A percentile compares a stretch with the other conserved stretches of the same genome.
Evolutionary conservation across 371 early-diverging fungal genomes (phyloP).

Genomic region (Syncephalastrum monosporum): DNA sequence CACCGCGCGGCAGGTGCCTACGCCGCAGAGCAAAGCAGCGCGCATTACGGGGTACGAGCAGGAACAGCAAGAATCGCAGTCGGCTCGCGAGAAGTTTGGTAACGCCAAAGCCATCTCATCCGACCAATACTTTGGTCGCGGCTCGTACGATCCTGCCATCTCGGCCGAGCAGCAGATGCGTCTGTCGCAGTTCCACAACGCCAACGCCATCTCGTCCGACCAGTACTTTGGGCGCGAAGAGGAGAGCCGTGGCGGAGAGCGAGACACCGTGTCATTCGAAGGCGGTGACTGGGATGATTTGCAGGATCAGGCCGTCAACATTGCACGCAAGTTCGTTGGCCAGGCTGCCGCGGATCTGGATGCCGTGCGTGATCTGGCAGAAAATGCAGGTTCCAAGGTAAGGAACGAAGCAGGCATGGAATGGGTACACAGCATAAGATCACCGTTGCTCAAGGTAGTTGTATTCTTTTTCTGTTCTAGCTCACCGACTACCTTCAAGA

Average conservation of each 20-base stretch:
- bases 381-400: conserved; percentile 52
- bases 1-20: background rate
- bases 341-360: conserved; percentile 77
- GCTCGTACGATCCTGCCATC: conserved; percentile 61
- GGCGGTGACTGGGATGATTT: conserved; percentile 48
- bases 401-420: background rate
- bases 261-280: background rate
- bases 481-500: no score
- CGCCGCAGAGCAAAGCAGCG: background rate
- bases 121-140: conserved; percentile 89
- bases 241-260: conserved; percentile 17
- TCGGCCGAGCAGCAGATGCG: conserved; percentile 65
- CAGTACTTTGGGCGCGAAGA: conserved; percentile 83
- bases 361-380: conserved; percentile 70
- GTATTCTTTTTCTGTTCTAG: no score
- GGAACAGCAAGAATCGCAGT: conserved; percentile 21
- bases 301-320: conserved; percentile 60
- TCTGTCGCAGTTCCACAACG: conserved; percentile 71
- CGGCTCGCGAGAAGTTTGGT: conserved; percentile 70
- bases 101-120: conserved; percentile 76
- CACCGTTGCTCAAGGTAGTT: no score
- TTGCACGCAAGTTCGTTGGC: conserved; percentile 67
- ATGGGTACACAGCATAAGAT: no score
- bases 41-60: conserved; percentile 21
- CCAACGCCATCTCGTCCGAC: conserved; percentile 74